Percentiles rank a stretch among this genome's conserved stretches.
Conservation (phyloP, 495 filamentous ascomycete species). For the Tuber umbilicatum region DNA sequence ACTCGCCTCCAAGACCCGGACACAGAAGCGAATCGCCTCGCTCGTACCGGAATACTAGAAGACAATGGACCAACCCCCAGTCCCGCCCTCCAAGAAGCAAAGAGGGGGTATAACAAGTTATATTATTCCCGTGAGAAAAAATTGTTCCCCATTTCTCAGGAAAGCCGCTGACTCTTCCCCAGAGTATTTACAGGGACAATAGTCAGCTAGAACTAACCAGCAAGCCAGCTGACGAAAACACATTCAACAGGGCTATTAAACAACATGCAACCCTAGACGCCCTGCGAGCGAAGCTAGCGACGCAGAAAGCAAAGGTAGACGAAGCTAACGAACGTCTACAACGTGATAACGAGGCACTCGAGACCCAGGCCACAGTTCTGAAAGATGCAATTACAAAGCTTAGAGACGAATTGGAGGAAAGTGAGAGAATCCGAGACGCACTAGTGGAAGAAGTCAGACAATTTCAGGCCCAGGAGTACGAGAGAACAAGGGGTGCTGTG, state of each 20-base stretch:
- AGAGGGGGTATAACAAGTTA: background rate
- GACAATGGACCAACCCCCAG: background rate
- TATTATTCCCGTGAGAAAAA: background rate
- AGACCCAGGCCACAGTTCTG: background rate
- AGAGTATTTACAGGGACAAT: background rate
- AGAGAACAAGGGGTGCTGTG: background rate
- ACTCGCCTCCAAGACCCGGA: background rate
- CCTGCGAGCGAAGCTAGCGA: background rate
- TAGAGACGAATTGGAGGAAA: background rate
- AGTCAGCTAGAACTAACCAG: background rate
- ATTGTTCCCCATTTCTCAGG: background rate
- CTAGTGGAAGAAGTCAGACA: constrained; percentile 16
- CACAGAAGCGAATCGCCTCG: background rate
- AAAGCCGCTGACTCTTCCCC: background rate
- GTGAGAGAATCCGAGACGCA: background rate
- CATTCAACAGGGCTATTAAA: background rate
- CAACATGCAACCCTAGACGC: background rate
- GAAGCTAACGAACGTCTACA: background rate
- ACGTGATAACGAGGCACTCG: background rate
- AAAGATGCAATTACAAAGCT: background rate
- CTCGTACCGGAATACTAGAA: background rate
- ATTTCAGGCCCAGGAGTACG: constrained; percentile 13
- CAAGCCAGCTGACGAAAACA: background rate
- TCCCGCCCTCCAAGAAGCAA: background rate
- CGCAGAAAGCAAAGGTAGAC: background rate